Evolutionary conservation across 2,329 filamentous ascomycete genomes (phyloP), one percentile per base, ranked within the genome.

Genomic region (Microdochium paspali): DNA sequence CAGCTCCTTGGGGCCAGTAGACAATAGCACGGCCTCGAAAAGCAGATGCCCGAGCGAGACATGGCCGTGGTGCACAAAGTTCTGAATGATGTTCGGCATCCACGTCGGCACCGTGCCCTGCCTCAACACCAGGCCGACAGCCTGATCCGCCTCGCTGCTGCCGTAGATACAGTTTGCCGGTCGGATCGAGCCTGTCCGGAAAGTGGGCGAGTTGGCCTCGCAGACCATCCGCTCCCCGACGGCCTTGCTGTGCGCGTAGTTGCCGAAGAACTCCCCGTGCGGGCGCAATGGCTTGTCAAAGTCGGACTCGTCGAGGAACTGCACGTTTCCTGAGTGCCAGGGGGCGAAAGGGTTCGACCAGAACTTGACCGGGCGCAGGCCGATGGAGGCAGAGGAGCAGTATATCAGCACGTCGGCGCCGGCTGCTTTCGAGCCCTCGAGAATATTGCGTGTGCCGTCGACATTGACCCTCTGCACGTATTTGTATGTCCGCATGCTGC

Each of bases 81-180:
- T 65, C 47, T 70, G 67, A 2, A 66, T 59, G n/a, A 68, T 62
- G 50, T 69, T 63, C 3, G 51, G 50, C 0, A 60, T 59, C 68
- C 67, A 70, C 4, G 35, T 40, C 12, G 35, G 35, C 15, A 40
- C 35, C 13, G 15, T 40, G 12, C 35, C 35, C 35, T 40, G 20
- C n/a, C 35, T n/a, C 35, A 40, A 20, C n/a, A 40, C 70, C 1
- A 65, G 56, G 1, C 69, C 69, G 1, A 72, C 65, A 2, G 72
- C 65, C 28, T 70, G 70, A 53, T 76, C 70, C 3, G 64, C 69
- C 35, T 40, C 35, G 2, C 69, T 70, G 44, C 73, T 67, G 3
- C 74, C 75, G 49, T 78, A 78, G 13, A 79, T 67, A 3, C 71
- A 71, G 51, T 77, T 76, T 2, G 69, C 68, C 1, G 75, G 75